These are phyloP conservation scores for Diaporthe sp. DNA, from an alignment of 2,329 filamentous ascomycete genomes.

Conservation along the genomic window DNA sequence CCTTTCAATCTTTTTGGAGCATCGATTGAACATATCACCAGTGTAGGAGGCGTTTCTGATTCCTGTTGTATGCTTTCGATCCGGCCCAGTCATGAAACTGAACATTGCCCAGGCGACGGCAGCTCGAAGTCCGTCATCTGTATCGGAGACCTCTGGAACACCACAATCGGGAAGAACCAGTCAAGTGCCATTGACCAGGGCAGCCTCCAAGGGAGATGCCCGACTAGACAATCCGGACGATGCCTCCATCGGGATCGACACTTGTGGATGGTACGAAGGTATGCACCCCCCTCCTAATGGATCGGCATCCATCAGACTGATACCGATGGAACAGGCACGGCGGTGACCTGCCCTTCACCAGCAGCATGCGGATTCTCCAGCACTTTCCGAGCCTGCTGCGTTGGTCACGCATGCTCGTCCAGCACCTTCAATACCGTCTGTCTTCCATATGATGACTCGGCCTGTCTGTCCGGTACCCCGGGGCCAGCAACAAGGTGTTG, in stretches of 20 bases:
- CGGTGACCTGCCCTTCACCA: background rate
- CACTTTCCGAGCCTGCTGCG: background rate
- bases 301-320: background rate
- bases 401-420: conserved; percentile 6
- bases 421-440: background rate
- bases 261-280: conserved; percentile 12
- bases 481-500: conserved; percentile 4
- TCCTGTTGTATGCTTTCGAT: background rate
- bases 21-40: too few relatives aligned
- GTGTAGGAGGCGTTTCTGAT: fast-evolving
- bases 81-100: background rate
- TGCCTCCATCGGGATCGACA: background rate
- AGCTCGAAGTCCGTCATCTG: background rate
- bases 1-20: too few relatives aligned
- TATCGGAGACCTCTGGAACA: background rate
- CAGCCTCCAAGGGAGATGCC: too few relatives aligned
- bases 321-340: background rate
- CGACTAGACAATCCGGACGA: background rate
- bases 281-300: background rate
- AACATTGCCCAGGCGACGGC: background rate
- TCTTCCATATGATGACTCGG: background rate
- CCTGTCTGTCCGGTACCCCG: background rate
- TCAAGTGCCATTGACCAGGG: background rate
- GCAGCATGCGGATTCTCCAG: background rate
- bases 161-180: background rate